phyloP scores from a whole-genome alignment of 371 early-diverging fungal species.

The Zychaea mexicana region DNA sequence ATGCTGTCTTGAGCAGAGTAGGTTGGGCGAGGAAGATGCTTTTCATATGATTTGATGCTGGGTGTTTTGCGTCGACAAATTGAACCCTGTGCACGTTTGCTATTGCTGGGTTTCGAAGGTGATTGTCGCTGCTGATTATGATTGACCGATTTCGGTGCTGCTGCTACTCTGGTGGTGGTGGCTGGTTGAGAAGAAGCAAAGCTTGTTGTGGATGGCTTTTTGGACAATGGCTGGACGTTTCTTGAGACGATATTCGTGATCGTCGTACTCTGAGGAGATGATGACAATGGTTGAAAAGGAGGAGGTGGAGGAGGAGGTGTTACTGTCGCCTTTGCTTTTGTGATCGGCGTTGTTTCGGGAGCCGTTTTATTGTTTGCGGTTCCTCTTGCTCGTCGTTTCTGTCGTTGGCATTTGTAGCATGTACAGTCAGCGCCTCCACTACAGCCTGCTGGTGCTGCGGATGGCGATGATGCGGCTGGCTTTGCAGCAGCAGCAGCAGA shows the following conservation, averaged over 20 bases:
- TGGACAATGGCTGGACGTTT: too few species aligned
- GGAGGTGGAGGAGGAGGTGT: background rate
- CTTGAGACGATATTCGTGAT: background rate
- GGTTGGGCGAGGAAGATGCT: constrained; percentile 32
- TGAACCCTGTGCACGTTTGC: background rate
- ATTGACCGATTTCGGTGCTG: background rate
- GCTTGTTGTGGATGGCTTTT: too few species aligned
- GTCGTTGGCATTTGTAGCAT: constrained; percentile 51
- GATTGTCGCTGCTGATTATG: constrained; percentile 3
- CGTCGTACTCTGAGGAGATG: too few species aligned
- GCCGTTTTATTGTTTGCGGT: constrained; percentile 7
- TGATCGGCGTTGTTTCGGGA: constrained; percentile 8
- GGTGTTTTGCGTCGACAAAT: constrained; percentile 39
- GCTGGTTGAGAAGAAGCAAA: background rate
- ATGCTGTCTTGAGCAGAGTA: constrained; percentile 45
- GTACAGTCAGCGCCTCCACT: constrained; percentile 20
- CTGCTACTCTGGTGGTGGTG: background rate
- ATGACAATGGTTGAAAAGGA: background rate
- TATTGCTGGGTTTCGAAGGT: background rate
- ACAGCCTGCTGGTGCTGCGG: background rate
- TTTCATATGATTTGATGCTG: constrained; percentile 39
- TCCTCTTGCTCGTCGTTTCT: constrained; percentile 36
- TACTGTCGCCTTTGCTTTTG: constrained; percentile 1
- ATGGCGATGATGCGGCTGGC: background rate
- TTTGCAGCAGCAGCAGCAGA: too few species aligned